Percentiles rank a stretch among this genome's conserved stretches.
Evolutionary conservation across 1,139 yeast genomes (phyloP).

Genomic region (Williopsis jadinii): DNA sequence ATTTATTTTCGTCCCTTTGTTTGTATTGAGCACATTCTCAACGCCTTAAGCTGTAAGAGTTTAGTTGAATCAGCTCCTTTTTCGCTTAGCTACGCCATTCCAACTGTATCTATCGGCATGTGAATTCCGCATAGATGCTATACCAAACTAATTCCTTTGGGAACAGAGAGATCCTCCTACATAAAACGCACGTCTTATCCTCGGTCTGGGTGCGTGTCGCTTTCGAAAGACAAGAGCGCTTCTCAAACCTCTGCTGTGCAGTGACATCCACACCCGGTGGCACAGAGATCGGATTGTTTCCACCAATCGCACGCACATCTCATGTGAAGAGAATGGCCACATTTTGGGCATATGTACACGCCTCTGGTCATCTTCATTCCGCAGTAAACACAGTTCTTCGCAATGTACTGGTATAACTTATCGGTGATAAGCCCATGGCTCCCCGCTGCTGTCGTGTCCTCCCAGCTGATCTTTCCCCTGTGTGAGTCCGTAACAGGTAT

Average conservation of each 20-base stretch:
- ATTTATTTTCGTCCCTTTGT: too few relatives aligned
- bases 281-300: slow-evolving; percentile 57
- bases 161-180: too few relatives aligned
- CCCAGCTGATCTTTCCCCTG: slow-evolving; percentile 18
- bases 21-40: too few relatives aligned
- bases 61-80: too few relatives aligned
- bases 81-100: too few relatives aligned
- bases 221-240: too few relatives aligned
- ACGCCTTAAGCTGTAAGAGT: too few relatives aligned
- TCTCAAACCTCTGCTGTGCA: slow-evolving; percentile 30
- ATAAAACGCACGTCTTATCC: too few relatives aligned
- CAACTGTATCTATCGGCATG: too few relatives aligned
- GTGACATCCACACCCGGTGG: slow-evolving; percentile 85
- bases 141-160: too few relatives aligned
- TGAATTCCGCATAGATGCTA: too few relatives aligned
- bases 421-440: neutral
- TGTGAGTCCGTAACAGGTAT: slow-evolving; percentile 11
- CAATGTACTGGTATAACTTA: neutral
- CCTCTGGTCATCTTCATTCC: slow-evolving; percentile 51
- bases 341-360: slow-evolving; percentile 60
- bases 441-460: neutral
- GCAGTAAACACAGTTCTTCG: slow-evolving; percentile 58
- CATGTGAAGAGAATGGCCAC: slow-evolving; percentile 77
- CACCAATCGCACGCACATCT: slow-evolving; percentile 84
- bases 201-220: too few relatives aligned